Base-by-base conservation (phyloP, 2,329 filamentous ascomycete genomes). In the Grosmannia serpens region DNA sequence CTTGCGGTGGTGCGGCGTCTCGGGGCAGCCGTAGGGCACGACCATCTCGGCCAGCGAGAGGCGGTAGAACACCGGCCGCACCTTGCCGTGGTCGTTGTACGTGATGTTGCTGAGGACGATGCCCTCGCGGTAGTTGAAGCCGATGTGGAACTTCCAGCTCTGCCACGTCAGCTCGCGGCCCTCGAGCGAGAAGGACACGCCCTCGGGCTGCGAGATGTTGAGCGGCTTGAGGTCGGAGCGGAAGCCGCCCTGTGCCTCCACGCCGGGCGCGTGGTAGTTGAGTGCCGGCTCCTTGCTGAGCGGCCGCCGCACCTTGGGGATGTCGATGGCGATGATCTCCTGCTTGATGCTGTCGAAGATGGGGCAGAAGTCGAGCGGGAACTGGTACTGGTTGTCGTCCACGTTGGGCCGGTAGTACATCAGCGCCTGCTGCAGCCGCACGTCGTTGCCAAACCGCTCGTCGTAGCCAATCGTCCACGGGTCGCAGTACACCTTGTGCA, bases 391-490 rank as follows among this genome's bases (percentile, higher is more conserved):
- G 70, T 83, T 89, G 74, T 92, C 88, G 67, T 96, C 91, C 22
- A 87, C 68, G 65, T 92, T 79, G 4, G 91, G 91, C 20, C 91
- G 85, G 72, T 95, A 96, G 77, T 96, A 96, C 90, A 96, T 95
- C 58, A 96, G 77, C 2, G 90, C 91, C 73, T 96, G 91, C 73
- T 96, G 91, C 4, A 96, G 81, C 58, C 91, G 85, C 50, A 89
- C 78, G 50, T 77, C 77, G 69, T 75, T 92, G 62, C 91, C 91
- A 66, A 91, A 94, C 51, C 91, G 86, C 74, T 95, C 89, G 66
- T 96, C 91, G 69, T 90, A 95, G 54, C 91, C 91, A 71, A 96
- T 95, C 1, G 91, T 95, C 91, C 91, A 96, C 13, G 89, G 90
- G 69, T 96, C 91, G 71, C 91, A 95, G 75, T 95, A 96, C 53